Base-by-base conservation (phyloP, 148 eudicot species). In the Vaccinium vitisidaea region DNA sequence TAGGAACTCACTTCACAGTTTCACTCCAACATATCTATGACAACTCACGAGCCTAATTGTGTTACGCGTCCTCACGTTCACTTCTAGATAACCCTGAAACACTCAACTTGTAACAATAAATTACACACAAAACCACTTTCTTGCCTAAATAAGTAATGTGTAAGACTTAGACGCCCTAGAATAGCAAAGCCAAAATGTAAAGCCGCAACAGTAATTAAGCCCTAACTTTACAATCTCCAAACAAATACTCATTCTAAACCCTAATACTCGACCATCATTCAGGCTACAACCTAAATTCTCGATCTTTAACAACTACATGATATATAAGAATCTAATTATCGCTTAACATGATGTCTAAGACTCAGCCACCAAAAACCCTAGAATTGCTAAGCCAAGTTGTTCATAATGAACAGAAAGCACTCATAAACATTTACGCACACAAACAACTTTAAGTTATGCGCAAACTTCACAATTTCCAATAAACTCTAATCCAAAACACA, bases 291-390 rank as follows among this genome's bases (percentile, higher is more conserved):
- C 19, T 7, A 19, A 8, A 43, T 21, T 23, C 7, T 27, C n/a
- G 3, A 65, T 25, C 32, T 1, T 32, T 6, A 63, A 63, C 32
- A 65, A 65, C 71, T 65, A 10, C 21, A 23, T 13, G 9, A n/a
- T 70, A 25, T 30, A 30, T 14, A 27, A 23, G n/a, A 65, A 30
- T 16, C 14, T 30, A 3, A 4, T 61, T 15, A 30, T 32, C 1
- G 8, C 56, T 75, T 67, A 81, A 43, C 83, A 48, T 2, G 50
- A 55, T 82, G 25, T 58, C 58, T 21, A 82, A 77, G 16, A 48
- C 43, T 23, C 39, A 25, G 30, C 6, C 23, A 2, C 18, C 30
- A 11, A 63, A 81, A 46, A 61, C 32, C 61, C 36, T 43, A 80
- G 25, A 59, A 59, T 23, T 21, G 27, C 10, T 19, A 65, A 65